Conservation (phyloP, 768 basidiomycete genomes). For the Punctularia strigosozonata region DNA sequence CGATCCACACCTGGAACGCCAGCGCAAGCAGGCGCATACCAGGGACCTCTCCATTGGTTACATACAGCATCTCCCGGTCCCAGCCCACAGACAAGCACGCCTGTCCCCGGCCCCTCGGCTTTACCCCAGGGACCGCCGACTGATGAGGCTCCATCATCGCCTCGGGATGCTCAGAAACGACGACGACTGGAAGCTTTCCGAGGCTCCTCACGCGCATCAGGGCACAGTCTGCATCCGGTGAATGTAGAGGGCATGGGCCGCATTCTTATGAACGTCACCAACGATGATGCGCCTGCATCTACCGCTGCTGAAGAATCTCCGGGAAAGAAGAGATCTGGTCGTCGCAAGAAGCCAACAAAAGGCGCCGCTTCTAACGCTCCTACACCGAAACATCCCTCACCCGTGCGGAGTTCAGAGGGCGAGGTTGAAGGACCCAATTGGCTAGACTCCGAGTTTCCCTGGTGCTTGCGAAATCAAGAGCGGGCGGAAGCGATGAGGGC, state of each 20-base stretch:
- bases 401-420: slow-evolving; percentile 14
- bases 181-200: slow-evolving; percentile 61
- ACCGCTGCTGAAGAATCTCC: slow-evolving; percentile 10
- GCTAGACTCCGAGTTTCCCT: slow-evolving; percentile 73
- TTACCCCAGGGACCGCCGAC: no score
- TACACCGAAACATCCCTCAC: not conserved
- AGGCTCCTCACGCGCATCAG: slow-evolving; percentile 18
- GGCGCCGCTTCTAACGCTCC: slow-evolving; percentile 16
- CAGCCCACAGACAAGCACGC: slow-evolving; percentile 32
- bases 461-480: slow-evolving; percentile 53
- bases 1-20: slow-evolving; percentile 31
- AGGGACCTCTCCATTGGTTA: no score
- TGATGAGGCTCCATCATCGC: no score
- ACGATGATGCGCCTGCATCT: slow-evolving; percentile 25
- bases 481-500: slow-evolving; percentile 37
- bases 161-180: slow-evolving; percentile 55
- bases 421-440: slow-evolving; percentile 49
- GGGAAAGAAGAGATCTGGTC: slow-evolving; percentile 27
- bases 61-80: no score
- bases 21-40: slow-evolving; percentile 12
- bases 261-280: slow-evolving; percentile 48
- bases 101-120: no score
- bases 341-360: slow-evolving; percentile 45
- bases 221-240: slow-evolving; percentile 44
- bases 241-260: slow-evolving; percentile 61